A percentile compares a stretch with the other conserved stretches of the same genome.
Conservation (phyloP, 306 rosid species). For the Erythrophleum fordii region DNA sequence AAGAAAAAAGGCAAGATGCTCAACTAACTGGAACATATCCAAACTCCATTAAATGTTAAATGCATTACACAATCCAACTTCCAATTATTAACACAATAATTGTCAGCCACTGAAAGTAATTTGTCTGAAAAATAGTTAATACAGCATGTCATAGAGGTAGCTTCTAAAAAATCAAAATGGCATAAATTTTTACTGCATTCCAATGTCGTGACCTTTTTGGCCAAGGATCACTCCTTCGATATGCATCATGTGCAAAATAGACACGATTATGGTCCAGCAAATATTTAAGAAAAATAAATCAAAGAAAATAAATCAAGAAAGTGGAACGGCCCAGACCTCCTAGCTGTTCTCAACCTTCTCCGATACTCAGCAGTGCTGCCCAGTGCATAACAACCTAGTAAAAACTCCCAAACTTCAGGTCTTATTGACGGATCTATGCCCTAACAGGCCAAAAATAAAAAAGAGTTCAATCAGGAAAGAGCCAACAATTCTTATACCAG, state of each 20-base stretch:
- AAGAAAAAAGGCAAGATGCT: constrained; percentile 20
- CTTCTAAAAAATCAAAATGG: background rate
- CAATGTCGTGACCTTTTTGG: constrained; percentile 7
- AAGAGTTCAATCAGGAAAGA: constrained; percentile 34
- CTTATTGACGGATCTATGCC: constrained; percentile 93
- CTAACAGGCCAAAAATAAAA: constrained; percentile 48
- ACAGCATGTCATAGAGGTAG: constrained; percentile 14
- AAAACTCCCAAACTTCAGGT: constrained; percentile 91
- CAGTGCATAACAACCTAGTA: constrained; percentile 86
- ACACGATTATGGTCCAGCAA: constrained; percentile 33
- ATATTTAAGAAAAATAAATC: constrained; percentile 31
- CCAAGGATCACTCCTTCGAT: constrained; percentile 25
- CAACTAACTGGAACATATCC: constrained; percentile 28
- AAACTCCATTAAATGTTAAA: constrained; percentile 23
- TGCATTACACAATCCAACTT: background rate
- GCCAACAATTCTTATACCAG: constrained; percentile 5
- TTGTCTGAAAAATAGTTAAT: constrained; percentile 8
- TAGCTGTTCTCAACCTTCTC: constrained; percentile 68
- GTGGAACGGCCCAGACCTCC: constrained; percentile 62
- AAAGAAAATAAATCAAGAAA: too few species aligned
- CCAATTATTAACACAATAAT: constrained; percentile 28
- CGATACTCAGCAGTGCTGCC: constrained; percentile 79
- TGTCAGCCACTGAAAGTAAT: constrained; percentile 26
- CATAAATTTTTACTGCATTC: background rate
- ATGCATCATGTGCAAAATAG: constrained; percentile 20